Base-by-base conservation (phyloP, 352 stramenopile genomes). In the Chrysophaeum taylorii region DNA sequence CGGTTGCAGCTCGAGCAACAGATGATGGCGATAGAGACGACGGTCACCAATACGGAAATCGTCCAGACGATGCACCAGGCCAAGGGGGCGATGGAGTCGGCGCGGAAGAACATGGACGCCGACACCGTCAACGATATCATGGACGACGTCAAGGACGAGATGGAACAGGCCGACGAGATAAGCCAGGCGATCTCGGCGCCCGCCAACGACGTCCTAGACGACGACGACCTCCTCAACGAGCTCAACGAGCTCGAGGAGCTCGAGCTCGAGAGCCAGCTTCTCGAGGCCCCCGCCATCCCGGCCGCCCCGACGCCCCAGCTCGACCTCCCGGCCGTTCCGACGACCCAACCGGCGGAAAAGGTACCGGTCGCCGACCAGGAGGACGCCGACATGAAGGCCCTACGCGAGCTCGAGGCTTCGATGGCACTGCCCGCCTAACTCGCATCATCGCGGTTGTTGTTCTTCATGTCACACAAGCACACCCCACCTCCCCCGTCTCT, bases 91-190 rank as follows among this genome's bases (percentile, higher is more conserved):
- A 97, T 98, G 91, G 90, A 94, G 75, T 82, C 87, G n/a, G 96
- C 97, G 69, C 87, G 94, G 73, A 88, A 87, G 31, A 84, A 96
- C 70, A 92, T 97, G 73, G 92, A 94, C 75, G 91, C 97, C 48
- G 94, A 98, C 77, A 92, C 90, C 71, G 93, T 98, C 54, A 92
- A 97, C 79, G 94, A 97, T 72, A 90, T 97, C 67, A 98, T 98
- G 92, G 94, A 97, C 81, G 89, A 96, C 71, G 96, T 97, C 76
- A 91, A 95, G 79, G 92, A 97, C 76, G 90, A 97, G 76, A 97
- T 97, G 92, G 90, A 94, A 53, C 88, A 89, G 64, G 91, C 90
- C 1, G 85, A 96, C 72, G 91, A 97, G 81, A 96, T 98, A 72
- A 89, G 84, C 27, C 79, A 85, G 63, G 92, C 92, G 15, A 95